phyloP scores from a whole-genome alignment of 2,329 filamentous ascomycete species.

The Xylaria arbuscula region DNA sequence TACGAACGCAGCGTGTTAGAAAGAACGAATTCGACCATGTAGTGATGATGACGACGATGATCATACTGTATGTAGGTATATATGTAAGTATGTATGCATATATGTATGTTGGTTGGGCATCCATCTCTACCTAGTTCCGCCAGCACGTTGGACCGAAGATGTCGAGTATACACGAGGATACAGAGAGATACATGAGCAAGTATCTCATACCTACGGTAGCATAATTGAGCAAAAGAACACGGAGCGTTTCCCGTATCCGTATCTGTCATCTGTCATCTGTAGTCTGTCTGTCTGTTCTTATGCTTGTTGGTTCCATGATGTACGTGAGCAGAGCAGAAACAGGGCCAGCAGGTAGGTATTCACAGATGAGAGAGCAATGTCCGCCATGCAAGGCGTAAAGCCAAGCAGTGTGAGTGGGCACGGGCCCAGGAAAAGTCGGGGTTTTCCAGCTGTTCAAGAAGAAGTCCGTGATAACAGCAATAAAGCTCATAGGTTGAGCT shows the following conservation, averaged over 20 bases:
- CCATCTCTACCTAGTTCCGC: not conserved
- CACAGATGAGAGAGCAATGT: not conserved
- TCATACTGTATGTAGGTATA: not conserved
- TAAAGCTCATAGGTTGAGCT: slow-evolving; percentile 25
- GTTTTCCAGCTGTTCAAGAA: slow-evolving; percentile 15
- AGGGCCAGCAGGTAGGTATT: slow-evolving; percentile 4
- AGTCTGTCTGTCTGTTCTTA: slow-evolving; percentile 5
- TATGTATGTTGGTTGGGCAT: slow-evolving; percentile 6
- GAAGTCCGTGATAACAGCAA: slow-evolving; percentile 21
- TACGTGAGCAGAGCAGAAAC: slow-evolving; percentile 22
- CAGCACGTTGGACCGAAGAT: slow-evolving; percentile 3
- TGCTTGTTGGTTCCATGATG: slow-evolving; percentile 30
- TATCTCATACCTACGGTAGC: slow-evolving; percentile 3
- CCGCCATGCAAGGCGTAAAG: slow-evolving; percentile 13
- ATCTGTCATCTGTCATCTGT: not conserved
- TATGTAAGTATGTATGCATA: not conserved
- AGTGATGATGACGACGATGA: not conserved
- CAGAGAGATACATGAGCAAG: slow-evolving; percentile 10
- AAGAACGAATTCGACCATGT: not conserved
- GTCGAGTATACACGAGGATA: slow-evolving; percentile 26
- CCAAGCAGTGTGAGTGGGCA: not conserved
- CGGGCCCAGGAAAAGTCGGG: not conserved
- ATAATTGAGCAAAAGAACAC: not conserved
- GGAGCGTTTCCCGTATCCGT: slow-evolving; percentile 9
- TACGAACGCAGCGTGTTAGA: slow-evolving; percentile 15